Evolutionary conservation across 2,329 filamentous ascomycete species (phyloP), one percentile per base, ranked within the genome.

Genomic region (Fusarium sp.): DNA sequence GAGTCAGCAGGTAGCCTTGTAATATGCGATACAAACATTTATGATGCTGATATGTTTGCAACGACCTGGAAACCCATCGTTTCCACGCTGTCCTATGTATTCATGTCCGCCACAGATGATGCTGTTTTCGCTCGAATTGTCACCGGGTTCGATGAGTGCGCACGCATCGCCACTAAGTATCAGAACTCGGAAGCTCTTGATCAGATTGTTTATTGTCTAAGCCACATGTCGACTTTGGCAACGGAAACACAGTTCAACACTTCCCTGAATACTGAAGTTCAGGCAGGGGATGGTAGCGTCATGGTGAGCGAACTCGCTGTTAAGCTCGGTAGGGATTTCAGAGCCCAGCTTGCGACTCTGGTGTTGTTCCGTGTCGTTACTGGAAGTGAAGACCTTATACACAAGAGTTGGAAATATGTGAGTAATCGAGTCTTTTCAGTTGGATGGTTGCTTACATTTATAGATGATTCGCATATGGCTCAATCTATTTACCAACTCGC

Each of bases 261-360:
- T 4, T 85, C 90, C 14, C 87, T 99, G 33, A 99, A 99, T 79
- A 98, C 97, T 0, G 96, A 98, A 81, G 94, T 99, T 5, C 95
- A 98, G 80, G 94, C 92, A 17, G 94, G 93, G 4, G 93, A 96
- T 73, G 95, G 93, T 81, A 96, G 92, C 77, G 94, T 99, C 62
- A 99, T 99, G 96, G 97, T 99, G 74, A 98, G 95, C 80, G 95
- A 98, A 84, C 90, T 98, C 71, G 95, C 97, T 49, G 96, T 99
- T 67, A 95, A 97, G 79, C 94, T 99, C 78, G 96, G 96, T 44
- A 89, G 95, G 73, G 94, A 99, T 80, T 95, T 97, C 82, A 92
- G 95, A 78, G 95, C 95, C 41, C 95, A 99, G 80, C 86, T 99
- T 60, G 95, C 96, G 11, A 97, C 94, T 12, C 90, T 98, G 57